Evolutionary conservation across 495 filamentous ascomycete genomes (phyloP), one percentile per base, ranked within the genome.

Genomic region (Hyaloscypha finlandica): DNA sequence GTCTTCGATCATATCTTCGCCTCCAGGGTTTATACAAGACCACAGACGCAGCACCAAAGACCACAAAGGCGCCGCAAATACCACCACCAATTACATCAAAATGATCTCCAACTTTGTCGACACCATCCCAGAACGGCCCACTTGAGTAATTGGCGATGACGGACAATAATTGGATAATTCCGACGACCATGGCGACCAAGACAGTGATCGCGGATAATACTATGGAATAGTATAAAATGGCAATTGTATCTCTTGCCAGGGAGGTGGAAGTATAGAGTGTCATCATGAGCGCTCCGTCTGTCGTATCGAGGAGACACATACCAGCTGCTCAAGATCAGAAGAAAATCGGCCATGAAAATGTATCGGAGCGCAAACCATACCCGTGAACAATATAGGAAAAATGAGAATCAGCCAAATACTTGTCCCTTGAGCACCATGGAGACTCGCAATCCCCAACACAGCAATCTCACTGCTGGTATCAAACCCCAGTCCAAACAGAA

Each of bases 401-500:
- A 99, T 91, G 33, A 99, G 77, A 69, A 99, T 97, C 35, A 97
- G 81, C 95, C 95, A 99, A 64, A 97, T 88, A 33, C 87, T 90
- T 19, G 92, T 97, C 22, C 94, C 94, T 72, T 89, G 84, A 3
- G 90, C 88, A 1, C 89, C 93, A 74, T 97, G 87, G 4, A 99
- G 86, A 29, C 89, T 91, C 1, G 93, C 90, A 66, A 97, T 97
- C 1, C 95, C 94, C 5, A 99, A 78, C 3, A 99, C 80, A 0
- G 95, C 95, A 73, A 99, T 91, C 76, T 99, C 95, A 20, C 90
- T 94, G 39, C 92, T 96, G 0, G 95, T 97, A 77, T 99, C 95
- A 75, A 99, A 99, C 1, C 95, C 95, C 11, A 97, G 81, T 19
- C 95, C 95, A 77, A 99, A 99, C 25, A 97, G 74, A 4, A 97